Conservation (phyloP, 2,329 filamentous ascomycete species). For the Colletotrichum spaethianum region DNA sequence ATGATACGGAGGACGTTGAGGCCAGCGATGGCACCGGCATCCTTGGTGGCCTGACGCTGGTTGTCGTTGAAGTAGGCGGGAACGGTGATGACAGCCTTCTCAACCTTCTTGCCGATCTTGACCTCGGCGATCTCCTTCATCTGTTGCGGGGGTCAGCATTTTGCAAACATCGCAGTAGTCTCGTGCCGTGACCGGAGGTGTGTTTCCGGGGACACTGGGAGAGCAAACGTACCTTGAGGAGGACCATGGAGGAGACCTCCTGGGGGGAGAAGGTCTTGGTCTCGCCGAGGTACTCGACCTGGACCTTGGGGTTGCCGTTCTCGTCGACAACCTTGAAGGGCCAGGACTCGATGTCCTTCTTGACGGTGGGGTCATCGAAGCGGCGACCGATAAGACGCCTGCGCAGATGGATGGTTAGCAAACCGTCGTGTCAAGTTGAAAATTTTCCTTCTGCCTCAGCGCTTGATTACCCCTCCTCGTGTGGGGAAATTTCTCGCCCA, state of each 20-base stretch:
- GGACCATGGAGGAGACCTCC: conserved; percentile 99
- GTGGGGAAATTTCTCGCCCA: conserved; percentile 23
- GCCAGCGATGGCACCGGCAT: conserved; percentile 96
- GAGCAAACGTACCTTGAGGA: conserved; percentile 82
- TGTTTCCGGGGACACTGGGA: neutral
- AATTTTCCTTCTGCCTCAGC: conserved; percentile 2
- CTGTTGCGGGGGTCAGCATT: conserved; percentile 60
- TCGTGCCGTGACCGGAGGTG: neutral
- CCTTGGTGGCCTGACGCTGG: conserved; percentile 99
- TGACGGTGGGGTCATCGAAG: conserved; percentile 95
- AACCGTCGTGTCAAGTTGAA: neutral
- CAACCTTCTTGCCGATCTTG: conserved; percentile 98
- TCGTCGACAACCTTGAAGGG: conserved; percentile 98
- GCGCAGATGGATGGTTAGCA: conserved; percentile 35
- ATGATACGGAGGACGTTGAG: conserved; percentile 99
- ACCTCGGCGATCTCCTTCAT: conserved; percentile 99
- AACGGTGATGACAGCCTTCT: conserved; percentile 99
- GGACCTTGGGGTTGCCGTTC: conserved; percentile 88
- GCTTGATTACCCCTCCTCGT: conserved; percentile 31
- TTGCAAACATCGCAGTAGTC: neutral
- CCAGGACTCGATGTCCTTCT: conserved; percentile 99
- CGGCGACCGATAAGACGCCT: conserved; percentile 98
- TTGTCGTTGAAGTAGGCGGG: conserved; percentile 99
- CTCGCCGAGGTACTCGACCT: conserved; percentile 96
- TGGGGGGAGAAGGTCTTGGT: conserved; percentile 97